A percentile compares a stretch with the other conserved stretches of the same genome.
Conservation (phyloP, 2,329 filamentous ascomycete genomes). For the Plenodomus lindquistii region DNA sequence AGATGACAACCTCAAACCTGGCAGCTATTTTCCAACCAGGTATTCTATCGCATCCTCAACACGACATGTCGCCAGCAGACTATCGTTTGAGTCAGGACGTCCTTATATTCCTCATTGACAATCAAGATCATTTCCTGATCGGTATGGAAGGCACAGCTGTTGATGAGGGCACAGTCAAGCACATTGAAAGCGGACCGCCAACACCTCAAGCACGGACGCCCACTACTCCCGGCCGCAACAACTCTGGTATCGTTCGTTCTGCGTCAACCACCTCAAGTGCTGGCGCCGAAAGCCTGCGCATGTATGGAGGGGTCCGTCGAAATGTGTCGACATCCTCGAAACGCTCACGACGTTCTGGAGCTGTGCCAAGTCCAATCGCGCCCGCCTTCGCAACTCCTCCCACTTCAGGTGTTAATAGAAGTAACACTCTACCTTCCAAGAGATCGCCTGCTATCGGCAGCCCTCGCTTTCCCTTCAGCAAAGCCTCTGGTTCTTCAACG, state of each 20-base stretch:
- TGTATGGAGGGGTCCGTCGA: slow-evolving; percentile 76
- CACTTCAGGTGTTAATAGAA: slow-evolving; percentile 66
- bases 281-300: slow-evolving; percentile 82
- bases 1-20: slow-evolving; percentile 93
- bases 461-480: slow-evolving; percentile 40
- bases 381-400: slow-evolving; percentile 43
- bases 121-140: slow-evolving; percentile 97
- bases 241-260: slow-evolving; percentile 69
- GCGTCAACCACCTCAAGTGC: slow-evolving; percentile 71
- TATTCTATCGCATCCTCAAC: slow-evolving; percentile 87
- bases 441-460: slow-evolving; percentile 71
- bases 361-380: slow-evolving; percentile 65
- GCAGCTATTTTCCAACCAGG: slow-evolving; percentile 98
- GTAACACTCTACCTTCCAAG: slow-evolving; percentile 93
- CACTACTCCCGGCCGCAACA: slow-evolving; percentile 53
- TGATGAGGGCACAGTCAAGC: slow-evolving; percentile 75
- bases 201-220: slow-evolving; percentile 55
- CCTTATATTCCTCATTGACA: slow-evolving; percentile 95
- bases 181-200: slow-evolving; percentile 69
- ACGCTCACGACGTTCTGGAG: slow-evolving; percentile 75
- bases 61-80: slow-evolving; percentile 94
- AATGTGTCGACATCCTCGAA: slow-evolving; percentile 94
- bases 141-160: slow-evolving; percentile 99
- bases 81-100: slow-evolving; percentile 96
- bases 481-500: slow-evolving; percentile 58